Evolutionary conservation across 257 asterid species (phyloP), one percentile per base, ranked within the genome.

Genomic region (Orobanche coerulescens): DNA sequence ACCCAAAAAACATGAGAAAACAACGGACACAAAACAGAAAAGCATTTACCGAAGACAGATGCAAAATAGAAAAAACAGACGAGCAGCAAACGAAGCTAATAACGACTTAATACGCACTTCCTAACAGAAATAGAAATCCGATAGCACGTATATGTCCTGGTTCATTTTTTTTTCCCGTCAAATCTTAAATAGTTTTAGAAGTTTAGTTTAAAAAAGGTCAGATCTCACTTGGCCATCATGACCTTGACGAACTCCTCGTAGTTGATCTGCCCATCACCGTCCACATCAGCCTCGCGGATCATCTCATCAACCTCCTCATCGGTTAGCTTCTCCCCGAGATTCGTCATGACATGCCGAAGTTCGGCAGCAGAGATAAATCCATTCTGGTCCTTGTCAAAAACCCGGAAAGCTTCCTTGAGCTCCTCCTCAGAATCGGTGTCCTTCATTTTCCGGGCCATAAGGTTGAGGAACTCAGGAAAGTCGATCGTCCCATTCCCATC

Each of bases 151-250:
- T 66, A 77, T 64, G 77, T 75, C 72, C 75, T 51, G 78, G 70
- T 71, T 70, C 68, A 67, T 12, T 26, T 52, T 19, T 56, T 70
- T 74, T 69, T 71, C 69, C 40, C 63, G 62, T 68, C 65, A n/a
- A 59, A 73, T 69, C 58, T 74, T 56, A 68, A 48, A 79, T 57
- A 67, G 62, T 64, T 73, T n/a, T 40, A 78, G 4, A 19, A 47
- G 5, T 22, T n/a, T n/a, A n/a, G n/a, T n/a, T n/a, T n/a, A n/a
- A n/a, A 18, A 30, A 30, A 18, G 78, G 56, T 70, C 72, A 42
- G 64, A 55, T 65, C 87, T 81, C 84, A 81, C 87, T 76, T 81
- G 77, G 84, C 87, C 87, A 80, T 78, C 90, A 83, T 83, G 74
- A 80, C 77, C 79, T 76, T 80, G 83, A 83, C 90, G 51, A 83